Evolutionary conservation across 2,329 filamentous ascomycete species (phyloP), one percentile per base, ranked within the genome.

Genomic region (Ramichloridium luteum): DNA sequence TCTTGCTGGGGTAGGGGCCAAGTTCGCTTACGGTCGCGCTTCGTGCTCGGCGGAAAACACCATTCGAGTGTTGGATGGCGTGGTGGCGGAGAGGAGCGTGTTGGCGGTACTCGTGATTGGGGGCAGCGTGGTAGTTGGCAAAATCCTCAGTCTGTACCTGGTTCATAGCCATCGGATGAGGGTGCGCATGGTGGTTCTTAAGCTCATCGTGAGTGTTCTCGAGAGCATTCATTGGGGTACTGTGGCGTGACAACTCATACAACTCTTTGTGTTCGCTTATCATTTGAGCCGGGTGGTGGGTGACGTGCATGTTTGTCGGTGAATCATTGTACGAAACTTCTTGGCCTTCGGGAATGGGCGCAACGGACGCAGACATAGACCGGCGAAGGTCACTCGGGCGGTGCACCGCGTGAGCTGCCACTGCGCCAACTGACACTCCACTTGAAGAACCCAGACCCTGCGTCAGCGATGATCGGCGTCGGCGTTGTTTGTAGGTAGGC

Each of bases 21-120:
- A 94, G 73, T 59, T 98, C 90, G 80, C 92, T 92, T 59, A 92
- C 81, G 3, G 90, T 96, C 31, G 90, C 88, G 46, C 86, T 94
- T 44, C 88, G 78, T 43, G 90, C 90, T 50, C 90, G 75, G 48
- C 90, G 81, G 49, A 90, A 79, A 37, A 84, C 83, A 38, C 79
- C 82, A 39, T 77, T 75, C 41, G 64, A 74, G 59, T 66, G 71
- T 54, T 67, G 72, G 46, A 61, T 61, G 26, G 71, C 66, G 41
- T 72, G 74, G 37, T 69, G 68, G 37, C 70, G 67, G 32, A 70
- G 56, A 6, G 69, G 63, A 13, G 70, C 59, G 8, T 34, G 32
- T 73, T 56, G 30, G 10, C 48, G 39, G 29, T 51, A 54, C 25
- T 47, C 44, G 16, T 49, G 44, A 20, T 30, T 44, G 3, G 50